phyloP scores from a whole-genome alignment of 306 rosid genomes.

The Comarum palustre region DNA sequence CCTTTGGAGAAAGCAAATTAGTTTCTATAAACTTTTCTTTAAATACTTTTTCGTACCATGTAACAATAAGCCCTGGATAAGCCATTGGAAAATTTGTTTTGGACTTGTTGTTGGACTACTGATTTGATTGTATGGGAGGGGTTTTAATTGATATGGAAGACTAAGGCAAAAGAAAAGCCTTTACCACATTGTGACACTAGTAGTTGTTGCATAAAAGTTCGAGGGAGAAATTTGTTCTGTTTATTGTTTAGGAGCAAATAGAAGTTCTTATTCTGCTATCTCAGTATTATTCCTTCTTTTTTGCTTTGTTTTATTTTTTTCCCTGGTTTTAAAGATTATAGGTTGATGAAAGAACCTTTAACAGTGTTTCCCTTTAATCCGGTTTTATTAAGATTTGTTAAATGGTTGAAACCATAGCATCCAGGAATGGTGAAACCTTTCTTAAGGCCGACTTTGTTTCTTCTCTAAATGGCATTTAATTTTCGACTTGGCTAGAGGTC shows the following conservation, averaged over 20 bases:
- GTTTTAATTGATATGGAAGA: background rate
- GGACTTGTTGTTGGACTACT: background rate
- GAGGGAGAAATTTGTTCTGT: background rate
- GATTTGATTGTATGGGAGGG: background rate
- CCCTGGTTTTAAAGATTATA: no score
- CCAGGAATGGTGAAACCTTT: background rate
- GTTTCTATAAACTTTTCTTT: background rate
- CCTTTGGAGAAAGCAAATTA: background rate
- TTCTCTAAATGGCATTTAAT: conserved; percentile 2
- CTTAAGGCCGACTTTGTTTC: background rate
- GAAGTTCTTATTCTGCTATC: background rate
- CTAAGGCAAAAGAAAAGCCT: background rate
- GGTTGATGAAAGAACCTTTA: background rate
- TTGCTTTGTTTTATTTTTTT: no score
- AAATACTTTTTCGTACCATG: background rate
- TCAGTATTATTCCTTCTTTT: background rate
- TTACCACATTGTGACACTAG: background rate
- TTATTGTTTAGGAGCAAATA: background rate
- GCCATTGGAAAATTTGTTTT: background rate
- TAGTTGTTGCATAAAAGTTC: background rate
- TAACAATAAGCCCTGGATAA: background rate
- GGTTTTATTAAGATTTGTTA: background rate
- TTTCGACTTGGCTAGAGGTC: background rate
- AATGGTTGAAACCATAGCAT: background rate
- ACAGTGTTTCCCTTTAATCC: background rate